A percentile compares a stretch with the other conserved stretches of the same genome.
Conservation (phyloP, 1,284 basidiomycete species). For the Ganoderma lingzhi region DNA sequence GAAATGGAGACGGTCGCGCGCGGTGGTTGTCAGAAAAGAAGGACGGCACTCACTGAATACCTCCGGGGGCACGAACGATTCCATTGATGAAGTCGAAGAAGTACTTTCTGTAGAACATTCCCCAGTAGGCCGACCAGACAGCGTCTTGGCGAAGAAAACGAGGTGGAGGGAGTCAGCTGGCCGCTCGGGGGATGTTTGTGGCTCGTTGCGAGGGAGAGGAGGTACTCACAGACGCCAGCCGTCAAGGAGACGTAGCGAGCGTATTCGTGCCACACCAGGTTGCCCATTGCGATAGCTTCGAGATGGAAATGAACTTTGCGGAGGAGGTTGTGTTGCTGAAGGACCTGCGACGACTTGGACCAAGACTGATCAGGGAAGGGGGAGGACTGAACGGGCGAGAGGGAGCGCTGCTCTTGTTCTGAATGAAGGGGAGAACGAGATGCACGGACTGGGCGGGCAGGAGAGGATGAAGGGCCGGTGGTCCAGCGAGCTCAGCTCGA, state of each 20-base stretch:
- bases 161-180: slow-evolving; percentile 21
- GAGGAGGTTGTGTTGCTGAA: slow-evolving; percentile 26
- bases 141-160: slow-evolving; percentile 57
- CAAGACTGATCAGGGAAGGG: slow-evolving; percentile 28
- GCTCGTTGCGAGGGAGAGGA: slow-evolving; percentile 7
- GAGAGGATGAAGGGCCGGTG: slow-evolving; percentile 35
- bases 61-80: slow-evolving; percentile 76
- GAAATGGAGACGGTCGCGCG: background rate
- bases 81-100: slow-evolving; percentile 88
- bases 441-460: slow-evolving; percentile 38
- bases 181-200: background rate
- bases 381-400: slow-evolving; percentile 25
- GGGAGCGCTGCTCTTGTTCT: slow-evolving; percentile 44
- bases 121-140: slow-evolving; percentile 82
- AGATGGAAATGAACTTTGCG: slow-evolving; percentile 1
- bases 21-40: background rate
- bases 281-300: slow-evolving; percentile 66
- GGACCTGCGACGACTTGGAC: slow-evolving; percentile 29
- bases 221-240: slow-evolving; percentile 77
- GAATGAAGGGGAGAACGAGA: slow-evolving; percentile 35
- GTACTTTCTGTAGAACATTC: slow-evolving; percentile 86
- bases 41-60: slow-evolving; percentile 73
- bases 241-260: slow-evolving; percentile 76
- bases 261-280: slow-evolving; percentile 85
- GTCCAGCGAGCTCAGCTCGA: slow-evolving; percentile 65